Base-by-base conservation (phyloP, 371 early-diverging fungal genomes). In the Nosema muscidifuracis region DNA sequence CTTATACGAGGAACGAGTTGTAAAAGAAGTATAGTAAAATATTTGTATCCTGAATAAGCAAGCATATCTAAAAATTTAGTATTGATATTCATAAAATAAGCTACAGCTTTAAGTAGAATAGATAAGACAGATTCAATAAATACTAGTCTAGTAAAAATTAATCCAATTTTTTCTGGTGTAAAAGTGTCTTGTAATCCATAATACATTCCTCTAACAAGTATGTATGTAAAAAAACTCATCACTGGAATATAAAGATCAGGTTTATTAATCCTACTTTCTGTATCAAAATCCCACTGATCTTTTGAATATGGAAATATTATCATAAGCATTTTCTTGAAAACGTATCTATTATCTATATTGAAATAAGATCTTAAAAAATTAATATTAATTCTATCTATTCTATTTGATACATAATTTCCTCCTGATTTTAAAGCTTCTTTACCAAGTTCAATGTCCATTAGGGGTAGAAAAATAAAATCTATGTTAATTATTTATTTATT, bases 181-280 rank as follows among this genome's bases (percentile, higher is more conserved):
- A 95, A 97, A 83, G 81, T 85, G 79, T 87, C 85, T 76, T 81
- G 69, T 56, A 83, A 82, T 57, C 89, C 93, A 67, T 85, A 85
- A 60, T 85, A 82, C 67, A 93, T 76, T 16, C 92, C 94, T 63
- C 90, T 87, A 31, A 91, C 77, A 26, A 95, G 84, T 26, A 95
- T 87, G 79, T 95, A 94, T 3, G 95, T 91, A 24, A 93, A 90
- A 62, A 94, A 85, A 2, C 90, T 88, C 94, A 95, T 94, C 34
- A 89, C 82, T 34, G 96, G 97, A 51, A 97, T 93, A 83, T 97
- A 97, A 72, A 97, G 84, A 81, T 97, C 98, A 6, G 96, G 94
- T 0, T 94, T 89, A 76, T 93, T 91, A 44, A 91, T 86, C 73
- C 92, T 62, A 51, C 64, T 60, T 18, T 64, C 58, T 16, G 69